Conservation (phyloP, 2,329 filamentous ascomycete genomes). For the Stenocarpella maydis region DNA sequence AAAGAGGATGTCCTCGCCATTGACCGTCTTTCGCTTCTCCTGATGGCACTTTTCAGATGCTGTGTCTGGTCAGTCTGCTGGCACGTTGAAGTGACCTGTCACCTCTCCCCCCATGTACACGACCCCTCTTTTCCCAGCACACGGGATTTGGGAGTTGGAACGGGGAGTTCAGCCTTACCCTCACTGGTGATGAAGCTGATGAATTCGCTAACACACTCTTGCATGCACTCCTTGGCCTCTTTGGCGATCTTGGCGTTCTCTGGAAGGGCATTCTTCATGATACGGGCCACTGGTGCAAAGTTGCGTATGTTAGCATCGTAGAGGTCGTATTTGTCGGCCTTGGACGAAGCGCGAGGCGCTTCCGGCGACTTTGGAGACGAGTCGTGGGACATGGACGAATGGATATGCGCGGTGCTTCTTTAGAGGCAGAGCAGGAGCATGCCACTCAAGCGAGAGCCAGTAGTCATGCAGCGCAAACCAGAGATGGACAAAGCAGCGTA, state of each 20-base stretch:
- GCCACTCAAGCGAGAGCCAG: constrained; percentile 50
- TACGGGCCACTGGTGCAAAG: constrained; percentile 94
- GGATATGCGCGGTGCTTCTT: constrained; percentile 47
- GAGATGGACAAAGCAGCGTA: constrained; percentile 40
- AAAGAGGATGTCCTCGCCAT: constrained; percentile 97
- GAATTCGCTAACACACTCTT: constrained; percentile 99
- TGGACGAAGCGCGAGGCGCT: constrained; percentile 53
- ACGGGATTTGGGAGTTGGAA: background rate
- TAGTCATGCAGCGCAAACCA: constrained; percentile 43
- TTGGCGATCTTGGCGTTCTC: constrained; percentile 99
- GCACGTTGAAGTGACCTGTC: constrained; percentile 19
- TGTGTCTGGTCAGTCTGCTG: constrained; percentile 52
- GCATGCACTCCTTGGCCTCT: constrained; percentile 99
- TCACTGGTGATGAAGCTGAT: constrained; percentile 99
- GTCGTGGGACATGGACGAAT: constrained; percentile 65
- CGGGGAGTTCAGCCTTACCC: constrained; percentile 67
- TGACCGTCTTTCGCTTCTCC: constrained; percentile 99
- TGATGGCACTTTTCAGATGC: constrained; percentile 99
- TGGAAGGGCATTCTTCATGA: constrained; percentile 97
- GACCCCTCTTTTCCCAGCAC: background rate
- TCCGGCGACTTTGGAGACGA: constrained; percentile 61
- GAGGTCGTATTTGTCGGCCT: constrained; percentile 58
- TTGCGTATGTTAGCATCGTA: constrained; percentile 94
- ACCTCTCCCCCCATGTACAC: constrained; percentile 15
- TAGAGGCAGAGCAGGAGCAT: constrained; percentile 57